Evolutionary conservation across 2,329 filamentous ascomycete genomes (phyloP).

Genomic region (Akanthomyces muscarius): DNA sequence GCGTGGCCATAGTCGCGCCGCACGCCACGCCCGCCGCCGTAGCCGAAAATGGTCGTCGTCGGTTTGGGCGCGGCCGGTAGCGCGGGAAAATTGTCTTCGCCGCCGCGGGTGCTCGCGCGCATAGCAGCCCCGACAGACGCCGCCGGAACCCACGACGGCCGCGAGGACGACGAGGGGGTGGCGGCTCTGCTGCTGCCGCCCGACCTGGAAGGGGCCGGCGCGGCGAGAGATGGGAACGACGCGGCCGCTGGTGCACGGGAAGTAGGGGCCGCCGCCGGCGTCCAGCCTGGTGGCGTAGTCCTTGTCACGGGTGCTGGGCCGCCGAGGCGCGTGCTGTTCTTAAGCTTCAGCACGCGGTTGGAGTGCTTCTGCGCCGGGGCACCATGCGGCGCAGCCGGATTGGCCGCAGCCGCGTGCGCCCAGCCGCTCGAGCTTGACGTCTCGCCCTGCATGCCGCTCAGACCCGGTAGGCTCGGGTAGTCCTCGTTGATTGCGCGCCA

Average conservation of each 20-base stretch:
- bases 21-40: slow-evolving; percentile 51
- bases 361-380: slow-evolving; percentile 46
- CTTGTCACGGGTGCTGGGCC: slow-evolving; percentile 28
- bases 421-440: slow-evolving; percentile 55
- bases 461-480: slow-evolving; percentile 80
- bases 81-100: slow-evolving; percentile 71
- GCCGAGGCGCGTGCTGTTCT: slow-evolving; percentile 51
- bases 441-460: slow-evolving; percentile 62
- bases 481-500: slow-evolving; percentile 96
- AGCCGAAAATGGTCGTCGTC: slow-evolving; percentile 58
- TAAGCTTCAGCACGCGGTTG: slow-evolving; percentile 54
- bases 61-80: slow-evolving; percentile 74
- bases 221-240: slow-evolving; percentile 38
- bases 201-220: slow-evolving; percentile 9
- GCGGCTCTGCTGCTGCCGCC: background rate
- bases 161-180: slow-evolving; percentile 3
- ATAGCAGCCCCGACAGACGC: slow-evolving; percentile 9
- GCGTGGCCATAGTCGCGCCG: slow-evolving; percentile 48
- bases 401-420: slow-evolving; percentile 58
- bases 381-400: slow-evolving; percentile 39
- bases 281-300: slow-evolving; percentile 23
- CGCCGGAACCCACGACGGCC: slow-evolving; percentile 25
- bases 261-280: slow-evolving; percentile 21
- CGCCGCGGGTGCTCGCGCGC: slow-evolving; percentile 25
- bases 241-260: slow-evolving; percentile 24